Conservation (phyloP, 2,329 filamentous ascomycete genomes). For the Botryosphaeria dothidea region DNA sequence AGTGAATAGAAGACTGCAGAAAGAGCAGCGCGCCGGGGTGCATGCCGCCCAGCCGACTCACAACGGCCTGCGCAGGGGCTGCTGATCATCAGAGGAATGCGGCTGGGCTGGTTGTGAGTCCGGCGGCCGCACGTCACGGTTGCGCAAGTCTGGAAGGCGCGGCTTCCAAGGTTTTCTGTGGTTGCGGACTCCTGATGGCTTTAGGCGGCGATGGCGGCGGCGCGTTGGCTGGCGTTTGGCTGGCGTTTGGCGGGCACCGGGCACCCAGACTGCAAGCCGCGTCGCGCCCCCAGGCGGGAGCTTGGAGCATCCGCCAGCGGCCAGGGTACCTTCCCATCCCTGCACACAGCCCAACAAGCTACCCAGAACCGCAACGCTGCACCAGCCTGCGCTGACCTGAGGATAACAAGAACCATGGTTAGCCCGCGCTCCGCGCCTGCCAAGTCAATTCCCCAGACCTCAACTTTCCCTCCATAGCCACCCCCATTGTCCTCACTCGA, state of each 20-base stretch:
- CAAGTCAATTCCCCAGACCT: not conserved
- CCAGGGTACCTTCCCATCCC: not conserved
- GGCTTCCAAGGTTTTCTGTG: not conserved
- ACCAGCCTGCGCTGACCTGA: constrained; percentile 2
- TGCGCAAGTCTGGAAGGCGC: not conserved
- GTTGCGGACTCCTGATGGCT: not conserved
- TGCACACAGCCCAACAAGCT: constrained; percentile 16
- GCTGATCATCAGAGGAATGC: not conserved
- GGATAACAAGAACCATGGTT: constrained; percentile 12
- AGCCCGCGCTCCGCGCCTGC: constrained; percentile 3
- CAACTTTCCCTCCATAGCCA: not conserved
- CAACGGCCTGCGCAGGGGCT: not conserved
- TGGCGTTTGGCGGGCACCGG: too few relatives aligned
- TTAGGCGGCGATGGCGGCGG: not conserved
- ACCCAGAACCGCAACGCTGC: constrained; percentile 14
- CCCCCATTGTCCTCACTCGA: not conserved
- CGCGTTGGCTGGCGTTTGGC: not conserved
- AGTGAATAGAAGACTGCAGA: not conserved
- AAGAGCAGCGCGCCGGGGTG: not conserved
- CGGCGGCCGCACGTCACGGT: constrained; percentile 1
- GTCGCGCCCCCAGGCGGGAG: not conserved
- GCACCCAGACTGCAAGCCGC: not conserved
- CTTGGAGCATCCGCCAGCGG: not conserved
- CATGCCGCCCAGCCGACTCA: not conserved
- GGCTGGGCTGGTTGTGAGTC: not conserved